Evolutionary conservation across 371 early-diverging fungal species (phyloP).

Genomic region (Mucor irregularis): DNA sequence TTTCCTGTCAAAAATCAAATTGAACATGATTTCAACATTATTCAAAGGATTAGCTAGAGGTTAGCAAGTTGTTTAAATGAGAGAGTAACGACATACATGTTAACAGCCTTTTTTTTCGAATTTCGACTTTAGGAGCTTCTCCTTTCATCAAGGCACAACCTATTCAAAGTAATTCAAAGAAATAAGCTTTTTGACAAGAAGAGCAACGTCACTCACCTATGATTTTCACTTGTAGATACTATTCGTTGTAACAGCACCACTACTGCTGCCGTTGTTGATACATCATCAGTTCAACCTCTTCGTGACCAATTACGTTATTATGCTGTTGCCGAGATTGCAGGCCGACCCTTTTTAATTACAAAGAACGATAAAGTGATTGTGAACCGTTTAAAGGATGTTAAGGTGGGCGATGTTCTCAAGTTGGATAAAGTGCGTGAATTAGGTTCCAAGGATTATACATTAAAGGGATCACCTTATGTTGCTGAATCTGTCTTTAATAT

Average conservation of each 20-base stretch:
- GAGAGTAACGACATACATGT: background rate
- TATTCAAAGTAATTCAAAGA: conserved; percentile 22
- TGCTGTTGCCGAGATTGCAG: conserved; percentile 89
- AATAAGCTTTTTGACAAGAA: background rate
- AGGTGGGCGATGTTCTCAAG: conserved; percentile 85
- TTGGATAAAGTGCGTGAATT: conserved; percentile 89
- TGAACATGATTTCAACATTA: conserved; percentile 20
- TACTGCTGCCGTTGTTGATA: no score
- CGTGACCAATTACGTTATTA: conserved; percentile 67
- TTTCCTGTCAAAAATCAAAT: background rate
- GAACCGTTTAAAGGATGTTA: conserved; percentile 75
- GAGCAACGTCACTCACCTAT: background rate
- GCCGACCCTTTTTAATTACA: conserved; percentile 85
- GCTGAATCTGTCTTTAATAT: conserved; percentile 70
- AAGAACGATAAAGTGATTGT: conserved; percentile 87
- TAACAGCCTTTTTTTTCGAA: background rate
- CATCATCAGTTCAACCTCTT: conserved; percentile 35
- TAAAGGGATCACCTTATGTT: conserved; percentile 88
- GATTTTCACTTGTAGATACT: conserved; percentile 8
- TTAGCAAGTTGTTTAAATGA: background rate
- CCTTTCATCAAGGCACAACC: conserved; percentile 8
- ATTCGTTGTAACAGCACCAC: conserved; percentile 20
- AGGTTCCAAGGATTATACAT: conserved; percentile 81
- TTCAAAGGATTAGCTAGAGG: conserved; percentile 18
- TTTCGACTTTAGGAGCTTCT: conserved; percentile 9